Conservation (phyloP, 331 rosid genomes). For the Pyrus hybrid region DNA sequence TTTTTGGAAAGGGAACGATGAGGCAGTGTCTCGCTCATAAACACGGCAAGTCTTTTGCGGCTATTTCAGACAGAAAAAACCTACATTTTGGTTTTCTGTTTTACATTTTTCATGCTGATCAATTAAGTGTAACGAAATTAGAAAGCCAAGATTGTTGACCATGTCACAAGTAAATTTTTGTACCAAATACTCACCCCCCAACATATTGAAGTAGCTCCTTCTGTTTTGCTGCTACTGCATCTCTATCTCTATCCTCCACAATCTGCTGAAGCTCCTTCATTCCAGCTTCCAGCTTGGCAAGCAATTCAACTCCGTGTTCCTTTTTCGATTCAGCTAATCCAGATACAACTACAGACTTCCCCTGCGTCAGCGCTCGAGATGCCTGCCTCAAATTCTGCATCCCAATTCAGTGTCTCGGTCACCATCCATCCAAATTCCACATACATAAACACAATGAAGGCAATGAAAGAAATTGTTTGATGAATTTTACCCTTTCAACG, state of each 20-base stretch:
- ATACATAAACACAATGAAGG: not conserved
- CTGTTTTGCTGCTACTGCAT: constrained; percentile 70
- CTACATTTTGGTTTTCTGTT: not conserved
- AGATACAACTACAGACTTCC: constrained; percentile 63
- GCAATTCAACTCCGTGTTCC: constrained; percentile 73
- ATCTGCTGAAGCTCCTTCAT: constrained; percentile 82
- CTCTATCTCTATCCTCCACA: constrained; percentile 68
- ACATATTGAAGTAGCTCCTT: constrained; percentile 87
- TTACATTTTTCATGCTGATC: not conserved
- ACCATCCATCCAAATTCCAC: not conserved
- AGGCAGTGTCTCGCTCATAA: not conserved
- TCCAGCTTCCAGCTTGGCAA: constrained; percentile 81
- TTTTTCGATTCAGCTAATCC: constrained; percentile 92
- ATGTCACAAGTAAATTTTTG: not conserved
- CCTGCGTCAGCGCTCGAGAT: constrained; percentile 74
- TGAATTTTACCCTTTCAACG: constrained; percentile 67
- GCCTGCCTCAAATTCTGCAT: constrained; percentile 87
- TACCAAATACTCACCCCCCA: constrained; percentile 54
- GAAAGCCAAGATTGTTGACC: not conserved
- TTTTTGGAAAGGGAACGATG: too few relatives aligned
- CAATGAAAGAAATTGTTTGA: constrained; percentile 9
- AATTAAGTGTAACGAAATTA: not conserved
- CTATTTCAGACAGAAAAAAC: too few relatives aligned
- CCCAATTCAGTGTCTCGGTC: constrained; percentile 9
- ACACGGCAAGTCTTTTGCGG: not conserved